Evolutionary conservation across 2,329 filamentous ascomycete genomes (phyloP), one percentile per base, ranked within the genome.

Genomic region (Alternaria solani): DNA sequence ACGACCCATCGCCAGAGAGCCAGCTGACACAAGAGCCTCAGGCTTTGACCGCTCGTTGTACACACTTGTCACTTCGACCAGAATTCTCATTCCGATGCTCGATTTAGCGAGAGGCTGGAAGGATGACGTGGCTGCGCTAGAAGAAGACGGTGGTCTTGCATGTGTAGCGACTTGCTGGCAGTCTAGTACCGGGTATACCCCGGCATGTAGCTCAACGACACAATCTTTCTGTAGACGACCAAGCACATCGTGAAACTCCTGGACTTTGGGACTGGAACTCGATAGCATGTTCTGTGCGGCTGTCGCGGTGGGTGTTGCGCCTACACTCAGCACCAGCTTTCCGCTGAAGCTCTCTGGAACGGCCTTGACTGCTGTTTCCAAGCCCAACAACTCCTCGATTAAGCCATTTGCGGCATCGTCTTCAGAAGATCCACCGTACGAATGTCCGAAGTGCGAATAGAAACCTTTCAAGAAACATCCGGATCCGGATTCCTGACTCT

Each of bases 81-180:
- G 78, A 9, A 94, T 83, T 0, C 86, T 88, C 32, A 93, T 79
- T 1, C 86, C 91, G 30, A 94, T 83, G 67, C 89, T 86, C 3
- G 82, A 76, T 63, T 83, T 82, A 14, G 81, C 83, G 7, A 87
- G 79, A 69, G 76, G 23, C 48, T 68, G 65, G 46, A 74, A 70
- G 8, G 62, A 62, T 8, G 53, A 54, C 28, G 38, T 61, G 7
- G 59, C 23, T 14, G 47, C 44, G 14, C 65, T 65, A 23, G 68
- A 56, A 0, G 75, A 69, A 8, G 48, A 43, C 9, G 54, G 11
- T 4, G 83, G 81, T 0, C 85, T 78, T 4, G 90, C 88, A 68
- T 89, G 87, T 0, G 91, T 92, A 1, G 91, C 88, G 2, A 94
- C 82, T 75, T 95, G 92, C 75, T 95, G 92, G 68, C 94, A 82